Percentiles rank a stretch among this genome's conserved stretches.
Evolutionary conservation across 306 rosid species (phyloP).

Genomic region (Sphenostylis stenocarpa): DNA sequence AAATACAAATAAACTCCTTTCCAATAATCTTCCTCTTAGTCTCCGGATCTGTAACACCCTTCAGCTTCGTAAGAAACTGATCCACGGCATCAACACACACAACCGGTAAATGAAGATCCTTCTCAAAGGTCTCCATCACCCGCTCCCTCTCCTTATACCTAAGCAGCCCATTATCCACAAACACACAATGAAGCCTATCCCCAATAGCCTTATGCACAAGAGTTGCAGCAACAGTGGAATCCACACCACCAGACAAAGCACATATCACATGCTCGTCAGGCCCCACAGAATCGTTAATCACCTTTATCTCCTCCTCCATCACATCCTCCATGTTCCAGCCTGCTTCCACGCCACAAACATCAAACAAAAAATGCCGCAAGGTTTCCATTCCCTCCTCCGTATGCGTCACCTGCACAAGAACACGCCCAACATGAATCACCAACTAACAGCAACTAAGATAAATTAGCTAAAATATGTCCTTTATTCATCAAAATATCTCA

Average conservation of each 20-base stretch:
- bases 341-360: slow-evolving; percentile 68
- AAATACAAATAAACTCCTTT: slow-evolving; percentile 78
- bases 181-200: slow-evolving; percentile 88
- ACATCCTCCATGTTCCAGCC: slow-evolving; percentile 92
- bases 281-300: slow-evolving; percentile 59
- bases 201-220: slow-evolving; percentile 96
- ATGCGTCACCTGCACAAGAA: slow-evolving; percentile 74
- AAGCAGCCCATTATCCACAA: slow-evolving; percentile 92
- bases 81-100: slow-evolving; percentile 75
- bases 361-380: slow-evolving; percentile 61
- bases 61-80: slow-evolving; percentile 70
- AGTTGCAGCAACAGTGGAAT: slow-evolving; percentile 94
- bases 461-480: background rate
- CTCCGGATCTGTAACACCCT: slow-evolving; percentile 94
- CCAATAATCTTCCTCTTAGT: slow-evolving; percentile 90
- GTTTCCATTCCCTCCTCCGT: slow-evolving; percentile 90
- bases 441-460: background rate
- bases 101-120: slow-evolving; percentile 86
- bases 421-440: background rate
- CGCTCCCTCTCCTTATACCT: slow-evolving; percentile 93
- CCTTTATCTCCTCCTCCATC: slow-evolving; percentile 79
- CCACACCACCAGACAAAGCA: slow-evolving; percentile 96
- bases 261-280: slow-evolving; percentile 78
- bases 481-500: background rate
- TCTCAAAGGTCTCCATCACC: slow-evolving; percentile 85